phyloP scores from a whole-genome alignment of 352 stramenopile genomes.

The Plasmopara muralis region DNA sequence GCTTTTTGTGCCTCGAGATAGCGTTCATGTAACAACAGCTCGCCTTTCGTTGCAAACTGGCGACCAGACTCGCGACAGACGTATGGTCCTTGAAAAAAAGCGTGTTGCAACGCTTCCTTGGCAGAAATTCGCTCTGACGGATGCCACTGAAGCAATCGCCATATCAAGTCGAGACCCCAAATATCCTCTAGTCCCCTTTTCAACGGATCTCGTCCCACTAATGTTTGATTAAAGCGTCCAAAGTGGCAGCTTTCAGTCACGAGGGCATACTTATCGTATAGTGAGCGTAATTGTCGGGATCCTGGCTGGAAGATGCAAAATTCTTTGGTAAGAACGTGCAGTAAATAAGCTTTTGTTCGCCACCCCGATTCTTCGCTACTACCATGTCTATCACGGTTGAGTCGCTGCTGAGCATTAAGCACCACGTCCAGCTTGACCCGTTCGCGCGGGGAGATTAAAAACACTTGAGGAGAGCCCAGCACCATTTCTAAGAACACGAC shows the following conservation, averaged over 20 bases:
- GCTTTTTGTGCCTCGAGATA: slow-evolving; percentile 53
- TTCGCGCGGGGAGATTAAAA: slow-evolving; percentile 77
- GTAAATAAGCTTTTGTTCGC: slow-evolving; percentile 56
- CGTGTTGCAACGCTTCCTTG: slow-evolving; percentile 69
- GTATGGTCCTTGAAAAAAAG: slow-evolving; percentile 84
- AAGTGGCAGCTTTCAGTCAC: slow-evolving; percentile 81
- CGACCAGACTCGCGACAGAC: slow-evolving; percentile 50
- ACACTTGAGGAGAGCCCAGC: slow-evolving; percentile 88
- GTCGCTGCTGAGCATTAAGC: slow-evolving; percentile 40
- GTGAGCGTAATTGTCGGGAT: slow-evolving; percentile 39
- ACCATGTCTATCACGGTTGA: slow-evolving; percentile 12
- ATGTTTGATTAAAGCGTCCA: slow-evolving; percentile 88
- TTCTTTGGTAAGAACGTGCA: slow-evolving; percentile 77
- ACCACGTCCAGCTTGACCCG: slow-evolving; percentile 86
- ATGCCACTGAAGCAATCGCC: slow-evolving; percentile 90
- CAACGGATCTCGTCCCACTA: slow-evolving; percentile 87
- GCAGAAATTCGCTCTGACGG: slow-evolving; percentile 83
- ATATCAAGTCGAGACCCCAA: slow-evolving; percentile 90
- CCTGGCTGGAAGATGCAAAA: slow-evolving; percentile 79
- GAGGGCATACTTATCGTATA: slow-evolving; percentile 66
- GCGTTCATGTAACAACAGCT: slow-evolving; percentile 51
- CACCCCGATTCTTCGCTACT: slow-evolving; percentile 8
- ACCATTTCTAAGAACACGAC: slow-evolving; percentile 95
- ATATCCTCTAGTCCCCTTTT: slow-evolving; percentile 80
- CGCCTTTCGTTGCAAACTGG: slow-evolving; percentile 52